Base-by-base conservation (phyloP, 2,329 filamentous ascomycete species). In the Ceratocystis papillata region DNA sequence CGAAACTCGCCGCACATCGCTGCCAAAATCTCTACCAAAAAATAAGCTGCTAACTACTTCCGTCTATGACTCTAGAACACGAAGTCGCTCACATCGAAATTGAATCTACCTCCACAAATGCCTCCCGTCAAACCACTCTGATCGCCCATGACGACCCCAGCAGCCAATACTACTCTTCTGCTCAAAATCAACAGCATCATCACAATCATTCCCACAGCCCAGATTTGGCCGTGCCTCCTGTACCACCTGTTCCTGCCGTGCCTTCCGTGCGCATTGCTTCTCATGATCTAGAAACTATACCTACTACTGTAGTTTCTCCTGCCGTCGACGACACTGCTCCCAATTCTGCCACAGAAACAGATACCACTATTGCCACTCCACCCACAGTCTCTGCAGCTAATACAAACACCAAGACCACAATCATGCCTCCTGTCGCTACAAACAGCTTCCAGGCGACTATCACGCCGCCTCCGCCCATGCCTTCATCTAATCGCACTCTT, bases 241-340 rank as follows among this genome's bases (percentile, higher is more conserved):
- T 59, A 59, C 28, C 55, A 17, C 10, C 30, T 7, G 41, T 37
- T 15, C 37, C 60, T 28, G 55, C 48, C 17, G 28, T 62, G 5
- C 55, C 66, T 15, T 37, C 66, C n/a, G 62, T 67, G 62, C 62
- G 45, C 57, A 59, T 67, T 65, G 66, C 66, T 44, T 67, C 62
- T 5, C 62, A 62, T n/a, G 33, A 55, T 15, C 44, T 45, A 60
- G 62, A 64, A 12, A 65, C 48, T 28, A 63, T 60, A 37, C 66
- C 66, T n/a, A 62, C 60, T 53, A 48, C 60, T 20, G 41, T 25
- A 3, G 20, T 30, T n/a, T 48, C 60, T 17, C 41, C 66, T 46
- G 45, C 55, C 37, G 10, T 5, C 28, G 33, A 41, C 41, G 62
- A 62, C 22, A 30, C 30, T 62, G 28, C 60, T 28, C n/a, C 60